These are phyloP conservation scores for Starmera caribaea DNA, from an alignment of 805 yeast genomes.

Conservation along the genomic window DNA sequence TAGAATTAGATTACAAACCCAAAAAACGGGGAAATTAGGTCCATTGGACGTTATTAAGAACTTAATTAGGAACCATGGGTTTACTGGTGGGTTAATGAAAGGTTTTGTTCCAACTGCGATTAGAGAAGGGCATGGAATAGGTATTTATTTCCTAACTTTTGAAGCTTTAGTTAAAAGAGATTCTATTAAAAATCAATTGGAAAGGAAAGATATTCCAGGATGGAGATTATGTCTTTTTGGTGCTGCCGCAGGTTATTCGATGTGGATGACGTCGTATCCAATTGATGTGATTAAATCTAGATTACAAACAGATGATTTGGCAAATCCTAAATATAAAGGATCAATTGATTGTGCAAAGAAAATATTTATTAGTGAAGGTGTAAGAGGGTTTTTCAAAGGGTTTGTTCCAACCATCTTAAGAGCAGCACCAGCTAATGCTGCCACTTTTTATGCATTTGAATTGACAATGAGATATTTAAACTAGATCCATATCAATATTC, in stretches of 20 bases:
- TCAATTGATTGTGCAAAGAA: constrained; percentile 49
- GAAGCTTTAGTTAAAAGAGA: constrained; percentile 77
- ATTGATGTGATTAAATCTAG: constrained; percentile 86
- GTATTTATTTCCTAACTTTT: constrained; percentile 80
- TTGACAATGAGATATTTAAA: constrained; percentile 55
- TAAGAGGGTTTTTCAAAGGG: constrained; percentile 80
- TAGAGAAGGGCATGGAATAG: constrained; percentile 85
- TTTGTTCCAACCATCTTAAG: constrained; percentile 87
- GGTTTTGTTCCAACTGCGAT: constrained; percentile 77
- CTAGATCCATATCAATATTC: neutral
- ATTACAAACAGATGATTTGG: constrained; percentile 65
- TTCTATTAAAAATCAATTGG: constrained; percentile 32
- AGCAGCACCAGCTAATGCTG: constrained; percentile 98
- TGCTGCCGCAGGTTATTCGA: constrained; percentile 79
- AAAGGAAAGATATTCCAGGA: constrained; percentile 73
- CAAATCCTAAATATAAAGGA: constrained; percentile 48
- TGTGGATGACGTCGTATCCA: constrained; percentile 85
- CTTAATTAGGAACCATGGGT: constrained; percentile 44
- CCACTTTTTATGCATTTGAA: constrained; percentile 92
- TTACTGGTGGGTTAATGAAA: constrained; percentile 51
- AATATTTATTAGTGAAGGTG: constrained; percentile 49
- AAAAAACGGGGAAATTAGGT: constrained; percentile 56
- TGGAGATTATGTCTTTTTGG: constrained; percentile 84
- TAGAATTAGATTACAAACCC: constrained; percentile 89
- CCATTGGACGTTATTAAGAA: constrained; percentile 65